A percentile compares a stretch with the other conserved stretches of the same genome.
Evolutionary conservation across 2,329 filamentous ascomycete species (phyloP).

Genomic region (Ceratocystis papillata): DNA sequence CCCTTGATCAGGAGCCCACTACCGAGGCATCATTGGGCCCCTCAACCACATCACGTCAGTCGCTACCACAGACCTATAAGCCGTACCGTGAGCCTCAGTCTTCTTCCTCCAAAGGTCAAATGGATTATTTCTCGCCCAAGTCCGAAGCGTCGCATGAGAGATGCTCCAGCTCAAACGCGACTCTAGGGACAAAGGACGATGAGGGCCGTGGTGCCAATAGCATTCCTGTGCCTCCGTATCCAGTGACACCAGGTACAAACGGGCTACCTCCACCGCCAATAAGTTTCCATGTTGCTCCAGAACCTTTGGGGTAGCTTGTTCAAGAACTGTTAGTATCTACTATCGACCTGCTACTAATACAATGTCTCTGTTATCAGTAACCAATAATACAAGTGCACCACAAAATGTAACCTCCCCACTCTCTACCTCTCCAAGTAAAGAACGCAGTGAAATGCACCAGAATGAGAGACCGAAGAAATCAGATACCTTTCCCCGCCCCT

Average conservation of each 20-base stretch:
- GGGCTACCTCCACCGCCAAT: constrained; percentile 23
- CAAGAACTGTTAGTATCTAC: neutral
- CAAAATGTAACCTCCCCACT: neutral
- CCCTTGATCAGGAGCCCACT: constrained; percentile 10
- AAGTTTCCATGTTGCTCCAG: constrained; percentile 16
- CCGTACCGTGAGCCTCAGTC: constrained; percentile 21
- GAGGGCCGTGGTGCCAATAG: neutral
- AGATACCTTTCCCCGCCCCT: constrained; percentile 4
- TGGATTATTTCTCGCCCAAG: constrained; percentile 21
- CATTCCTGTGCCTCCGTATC: constrained; percentile 21
- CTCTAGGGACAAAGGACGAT: neutral
- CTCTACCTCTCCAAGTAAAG: constrained; percentile 12
- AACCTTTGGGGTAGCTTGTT: constrained; percentile 3
- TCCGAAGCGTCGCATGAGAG: constrained; percentile 8
- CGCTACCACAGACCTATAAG: constrained; percentile 22
- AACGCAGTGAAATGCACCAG: constrained; percentile 15
- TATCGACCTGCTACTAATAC: constrained; percentile 6
- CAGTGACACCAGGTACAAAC: constrained; percentile 21
- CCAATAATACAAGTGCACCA: constrained; percentile 7
- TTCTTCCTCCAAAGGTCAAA: constrained; percentile 13
- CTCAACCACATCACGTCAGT: constrained; percentile 8
- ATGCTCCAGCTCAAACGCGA: neutral
- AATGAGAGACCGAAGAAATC: constrained; percentile 10
- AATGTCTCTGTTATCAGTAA: constrained; percentile 9
- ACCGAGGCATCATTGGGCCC: neutral